Evolutionary conservation across 345 rosid species (phyloP).

Genomic region (Cardamine chenopodiifolia): DNA sequence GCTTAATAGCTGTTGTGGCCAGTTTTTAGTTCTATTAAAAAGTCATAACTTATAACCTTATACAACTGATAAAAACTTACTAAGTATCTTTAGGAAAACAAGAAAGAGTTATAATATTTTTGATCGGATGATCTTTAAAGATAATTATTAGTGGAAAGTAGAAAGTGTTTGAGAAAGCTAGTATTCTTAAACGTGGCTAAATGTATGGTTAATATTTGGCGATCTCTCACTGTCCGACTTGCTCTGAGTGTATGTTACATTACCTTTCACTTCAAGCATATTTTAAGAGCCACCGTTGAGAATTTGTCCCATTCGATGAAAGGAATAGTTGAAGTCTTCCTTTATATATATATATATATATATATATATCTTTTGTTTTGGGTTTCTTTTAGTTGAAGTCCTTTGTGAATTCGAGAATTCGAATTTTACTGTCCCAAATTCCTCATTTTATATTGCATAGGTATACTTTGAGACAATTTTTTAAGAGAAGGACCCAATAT

Average conservation of each 20-base stretch:
- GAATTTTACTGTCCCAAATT: not conserved
- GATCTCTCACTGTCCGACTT: not conserved
- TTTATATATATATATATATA: no score
- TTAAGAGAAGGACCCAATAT: not conserved
- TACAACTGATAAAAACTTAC: not conserved
- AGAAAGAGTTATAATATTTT: not conserved
- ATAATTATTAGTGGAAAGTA: not conserved
- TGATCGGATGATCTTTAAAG: not conserved
- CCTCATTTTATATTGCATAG: not conserved
- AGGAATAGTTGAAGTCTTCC: not conserved
- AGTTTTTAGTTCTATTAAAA: not conserved
- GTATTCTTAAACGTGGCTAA: not conserved
- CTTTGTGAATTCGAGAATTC: not conserved
- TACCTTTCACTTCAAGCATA: not conserved
- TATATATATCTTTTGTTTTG: not conserved
- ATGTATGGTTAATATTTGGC: not conserved
- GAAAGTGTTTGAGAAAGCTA: not conserved
- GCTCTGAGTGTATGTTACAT: not conserved
- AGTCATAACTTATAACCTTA: not conserved
- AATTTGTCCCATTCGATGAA: not conserved
- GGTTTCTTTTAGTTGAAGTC: not conserved
- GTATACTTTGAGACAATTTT: not conserved
- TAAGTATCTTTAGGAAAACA: not conserved
- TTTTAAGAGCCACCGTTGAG: not conserved
- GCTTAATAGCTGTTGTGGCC: not conserved